A percentile compares a stretch with the other conserved stretches of the same genome.
These are phyloP conservation scores for Osmanthus fragrans DNA, from an alignment of 257 asterid genomes.

Conservation along the genomic window DNA sequence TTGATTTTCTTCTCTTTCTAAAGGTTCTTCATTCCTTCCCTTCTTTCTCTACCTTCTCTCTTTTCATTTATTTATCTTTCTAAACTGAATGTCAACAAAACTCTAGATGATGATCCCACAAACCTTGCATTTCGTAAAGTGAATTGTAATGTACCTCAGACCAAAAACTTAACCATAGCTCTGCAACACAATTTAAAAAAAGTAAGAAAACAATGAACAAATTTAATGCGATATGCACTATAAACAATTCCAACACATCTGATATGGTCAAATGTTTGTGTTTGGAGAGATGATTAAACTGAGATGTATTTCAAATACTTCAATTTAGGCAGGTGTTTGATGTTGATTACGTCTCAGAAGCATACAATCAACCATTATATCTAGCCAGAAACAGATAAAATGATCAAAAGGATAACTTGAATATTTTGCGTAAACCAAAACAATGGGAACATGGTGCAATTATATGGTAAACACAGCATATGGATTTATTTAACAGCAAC, in stretches of 20 bases:
- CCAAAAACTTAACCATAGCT: slow-evolving; percentile 77
- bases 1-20: background rate
- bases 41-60: background rate
- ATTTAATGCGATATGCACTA: background rate
- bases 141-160: slow-evolving; percentile 73
- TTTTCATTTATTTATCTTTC: background rate
- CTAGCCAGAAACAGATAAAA: background rate
- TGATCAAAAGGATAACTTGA: background rate
- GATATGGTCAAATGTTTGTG: background rate
- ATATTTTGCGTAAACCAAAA: background rate
- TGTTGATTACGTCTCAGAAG: background rate
- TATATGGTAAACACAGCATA: slow-evolving; percentile 12
- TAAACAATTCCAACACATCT: no score
- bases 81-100: background rate
- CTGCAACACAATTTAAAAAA: slow-evolving; percentile 33
- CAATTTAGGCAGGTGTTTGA: background rate
- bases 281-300: background rate
- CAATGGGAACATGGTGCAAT: slow-evolving; percentile 6
- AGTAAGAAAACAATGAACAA: background rate
- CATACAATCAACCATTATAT: background rate
- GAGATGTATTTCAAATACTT: background rate
- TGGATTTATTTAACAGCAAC: background rate
- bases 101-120: slow-evolving; percentile 13
- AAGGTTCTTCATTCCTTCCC: background rate
- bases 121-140: slow-evolving; percentile 57